These are phyloP conservation scores for Acacia pycnantha DNA, from an alignment of 331 rosid species.

Conservation along the genomic window DNA sequence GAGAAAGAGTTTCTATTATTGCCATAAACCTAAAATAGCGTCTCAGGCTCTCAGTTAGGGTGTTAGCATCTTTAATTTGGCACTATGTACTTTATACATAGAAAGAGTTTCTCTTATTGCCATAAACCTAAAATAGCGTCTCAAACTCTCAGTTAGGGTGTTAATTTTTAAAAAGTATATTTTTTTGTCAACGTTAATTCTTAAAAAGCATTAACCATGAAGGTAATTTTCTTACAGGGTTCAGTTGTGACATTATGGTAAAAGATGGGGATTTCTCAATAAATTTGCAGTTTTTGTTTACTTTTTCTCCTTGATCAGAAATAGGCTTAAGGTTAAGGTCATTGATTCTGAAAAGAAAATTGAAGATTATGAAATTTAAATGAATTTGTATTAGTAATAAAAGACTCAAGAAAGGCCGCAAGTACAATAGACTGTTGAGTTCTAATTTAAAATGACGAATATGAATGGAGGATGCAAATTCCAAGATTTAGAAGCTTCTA, in stretches of 20 bases:
- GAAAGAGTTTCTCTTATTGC: no score
- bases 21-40: neutral
- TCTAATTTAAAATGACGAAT: constrained; percentile 12
- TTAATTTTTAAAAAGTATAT: neutral
- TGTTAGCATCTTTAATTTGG: no score
- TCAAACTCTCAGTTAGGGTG: neutral
- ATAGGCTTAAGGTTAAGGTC: constrained; percentile 17
- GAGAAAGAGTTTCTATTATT: constrained; percentile 11
- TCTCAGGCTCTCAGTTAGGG: neutral
- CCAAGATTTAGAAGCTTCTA: constrained; percentile 2
- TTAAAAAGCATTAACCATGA: neutral
- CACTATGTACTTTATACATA: no score
- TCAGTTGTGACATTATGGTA: neutral
- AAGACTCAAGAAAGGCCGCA: constrained; percentile 10
- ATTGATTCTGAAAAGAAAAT: constrained; percentile 13
- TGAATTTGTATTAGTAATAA: neutral
- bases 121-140: neutral
- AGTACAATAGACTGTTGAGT: constrained; percentile 15
- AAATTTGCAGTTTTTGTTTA: constrained; percentile 4
- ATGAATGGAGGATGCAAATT: constrained; percentile 3
- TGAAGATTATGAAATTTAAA: constrained; percentile 7
- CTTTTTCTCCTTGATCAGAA: constrained; percentile 8
- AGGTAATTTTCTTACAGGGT: constrained; percentile 13
- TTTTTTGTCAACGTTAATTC: neutral
- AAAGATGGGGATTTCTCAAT: constrained; percentile 21